Conservation (phyloP, 768 basidiomycete genomes). For the Rossbeevera mucosa region DNA sequence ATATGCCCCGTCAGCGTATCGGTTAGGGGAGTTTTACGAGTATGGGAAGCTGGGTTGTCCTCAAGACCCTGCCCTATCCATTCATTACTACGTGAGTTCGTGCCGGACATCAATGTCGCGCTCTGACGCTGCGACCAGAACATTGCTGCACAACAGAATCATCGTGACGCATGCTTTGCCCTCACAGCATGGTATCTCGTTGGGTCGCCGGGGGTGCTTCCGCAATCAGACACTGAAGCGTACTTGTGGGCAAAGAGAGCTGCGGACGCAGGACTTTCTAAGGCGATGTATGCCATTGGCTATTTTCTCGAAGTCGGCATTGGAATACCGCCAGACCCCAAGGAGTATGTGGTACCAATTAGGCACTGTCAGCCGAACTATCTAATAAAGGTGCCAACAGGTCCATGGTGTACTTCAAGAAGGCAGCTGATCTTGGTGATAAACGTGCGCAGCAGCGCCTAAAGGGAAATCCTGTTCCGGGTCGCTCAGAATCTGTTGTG, state of each 20-base stretch:
- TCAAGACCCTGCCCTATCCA: conserved; percentile 92
- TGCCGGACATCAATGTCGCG: conserved; percentile 1
- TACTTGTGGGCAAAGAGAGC: conserved; percentile 97
- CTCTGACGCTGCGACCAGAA: conserved; percentile 51
- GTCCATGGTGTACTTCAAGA: conserved; percentile 79
- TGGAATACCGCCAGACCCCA: conserved; percentile 61
- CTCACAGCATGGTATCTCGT: conserved; percentile 99
- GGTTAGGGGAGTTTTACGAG: conserved; percentile 97
- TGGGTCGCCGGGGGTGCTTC: conserved; percentile 93
- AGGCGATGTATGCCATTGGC: conserved; percentile 97
- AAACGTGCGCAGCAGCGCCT: conserved; percentile 88
- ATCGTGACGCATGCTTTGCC: conserved; percentile 96
- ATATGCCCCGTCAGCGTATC: conserved; percentile 93
- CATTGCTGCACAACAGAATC: conserved; percentile 95
- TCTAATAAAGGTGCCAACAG: conserved; percentile 33
- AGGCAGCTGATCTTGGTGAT: conserved; percentile 88
- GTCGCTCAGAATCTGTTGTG: conserved; percentile 58
- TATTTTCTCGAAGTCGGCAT: conserved; percentile 98
- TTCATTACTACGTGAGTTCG: conserved; percentile 95
- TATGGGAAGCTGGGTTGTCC: conserved; percentile 99
- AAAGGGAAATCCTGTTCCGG: conserved; percentile 54
- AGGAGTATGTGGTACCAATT: conserved; percentile 52
- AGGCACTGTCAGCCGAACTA: conserved; percentile 3
- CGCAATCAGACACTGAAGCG: conserved; percentile 97
- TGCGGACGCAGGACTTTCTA: conserved; percentile 84